Percentiles rank a stretch among this genome's conserved stretches.
Evolutionary conservation across 1,139 yeast genomes (phyloP).

Genomic region (Meyerozyma smithsonii): DNA sequence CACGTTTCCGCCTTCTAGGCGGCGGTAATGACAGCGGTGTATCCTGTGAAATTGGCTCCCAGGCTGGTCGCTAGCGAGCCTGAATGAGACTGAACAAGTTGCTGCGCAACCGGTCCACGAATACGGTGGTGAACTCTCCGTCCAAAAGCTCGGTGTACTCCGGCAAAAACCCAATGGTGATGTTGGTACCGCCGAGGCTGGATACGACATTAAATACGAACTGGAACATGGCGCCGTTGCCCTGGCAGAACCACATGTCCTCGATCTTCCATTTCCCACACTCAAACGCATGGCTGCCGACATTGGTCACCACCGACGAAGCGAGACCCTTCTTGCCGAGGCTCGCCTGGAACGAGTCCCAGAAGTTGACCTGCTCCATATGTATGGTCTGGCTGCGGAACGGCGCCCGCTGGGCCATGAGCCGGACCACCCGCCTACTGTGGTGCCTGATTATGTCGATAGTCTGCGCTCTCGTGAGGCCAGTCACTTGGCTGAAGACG

Average conservation of each 20-base stretch:
- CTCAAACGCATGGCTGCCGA: conserved; percentile 15
- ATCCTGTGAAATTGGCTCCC: too few relatives aligned
- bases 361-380: conserved; percentile 13
- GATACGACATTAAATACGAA: conserved; percentile 18
- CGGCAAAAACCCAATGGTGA: background rate
- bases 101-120: background rate
- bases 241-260: conserved; percentile 24
- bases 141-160: background rate
- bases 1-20: too few relatives aligned
- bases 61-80: too few relatives aligned
- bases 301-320: conserved; percentile 24
- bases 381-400: conserved; percentile 17
- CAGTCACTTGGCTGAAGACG: background rate
- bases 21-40: too few relatives aligned
- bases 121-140: background rate
- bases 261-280: conserved; percentile 15
- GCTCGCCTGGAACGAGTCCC: conserved; percentile 9
- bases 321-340: conserved; percentile 9
- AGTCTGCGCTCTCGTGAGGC: conserved; percentile 5
- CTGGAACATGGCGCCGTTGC: conserved; percentile 17
- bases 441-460: conserved; percentile 6
- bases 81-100: too few relatives aligned
- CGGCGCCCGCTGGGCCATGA: conserved; percentile 10
- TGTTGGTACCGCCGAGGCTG: background rate
- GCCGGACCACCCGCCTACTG: conserved; percentile 6